Evolutionary conservation across 257 asterid genomes (phyloP).

Genomic region (Agastache rugosa): DNA sequence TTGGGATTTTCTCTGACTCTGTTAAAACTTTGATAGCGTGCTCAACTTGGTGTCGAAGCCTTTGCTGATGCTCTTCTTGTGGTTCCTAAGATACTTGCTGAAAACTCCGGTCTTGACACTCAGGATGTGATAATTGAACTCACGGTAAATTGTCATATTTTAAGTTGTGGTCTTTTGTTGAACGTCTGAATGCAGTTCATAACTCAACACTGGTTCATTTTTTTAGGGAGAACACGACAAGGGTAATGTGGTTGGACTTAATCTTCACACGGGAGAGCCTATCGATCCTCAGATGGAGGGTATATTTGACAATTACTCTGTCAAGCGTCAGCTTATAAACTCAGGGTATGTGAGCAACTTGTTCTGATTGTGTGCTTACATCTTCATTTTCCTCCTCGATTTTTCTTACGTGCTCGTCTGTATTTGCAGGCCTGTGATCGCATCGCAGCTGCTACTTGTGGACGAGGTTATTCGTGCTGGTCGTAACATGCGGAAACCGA

Average conservation of each 20-base stretch:
- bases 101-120: conserved; percentile 97
- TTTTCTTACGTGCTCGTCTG: background rate
- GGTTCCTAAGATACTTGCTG: conserved; percentile 94
- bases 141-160: conserved; percentile 53
- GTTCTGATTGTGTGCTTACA: background rate
- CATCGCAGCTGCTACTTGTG: conserved; percentile 89
- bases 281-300: conserved; percentile 99
- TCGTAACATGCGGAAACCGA: conserved; percentile 94
- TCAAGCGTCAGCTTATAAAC: conserved; percentile 89
- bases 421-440: conserved; percentile 84
- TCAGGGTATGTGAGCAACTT: conserved; percentile 68
- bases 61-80: conserved; percentile 98
- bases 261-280: conserved; percentile 92
- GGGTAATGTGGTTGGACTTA: conserved; percentile 92
- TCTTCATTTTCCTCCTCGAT: background rate
- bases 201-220: conserved; percentile 23
- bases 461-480: conserved; percentile 98
- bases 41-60: conserved; percentile 98
- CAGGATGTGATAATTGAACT: conserved; percentile 94
- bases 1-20: conserved; percentile 34
- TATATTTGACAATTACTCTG: conserved; percentile 91
- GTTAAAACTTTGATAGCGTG: conserved; percentile 63
- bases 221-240: conserved; percentile 93
- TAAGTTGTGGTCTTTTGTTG: background rate
- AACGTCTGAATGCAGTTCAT: conserved; percentile 11